Base-by-base conservation (phyloP, 2,329 filamentous ascomycete species). In the Tolypocladium sp. region DNA sequence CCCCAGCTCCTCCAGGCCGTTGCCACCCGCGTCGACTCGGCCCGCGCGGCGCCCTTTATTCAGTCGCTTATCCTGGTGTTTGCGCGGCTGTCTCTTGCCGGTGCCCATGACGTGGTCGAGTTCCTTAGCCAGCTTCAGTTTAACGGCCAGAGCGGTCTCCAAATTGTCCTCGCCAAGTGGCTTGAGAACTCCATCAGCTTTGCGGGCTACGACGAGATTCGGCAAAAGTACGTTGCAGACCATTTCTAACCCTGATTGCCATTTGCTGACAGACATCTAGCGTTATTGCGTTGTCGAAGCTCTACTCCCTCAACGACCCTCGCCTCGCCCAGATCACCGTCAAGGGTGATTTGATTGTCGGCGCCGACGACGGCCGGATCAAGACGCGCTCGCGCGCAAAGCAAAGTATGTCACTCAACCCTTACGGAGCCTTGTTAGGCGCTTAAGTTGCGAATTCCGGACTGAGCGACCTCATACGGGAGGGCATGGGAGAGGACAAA, bases 61-160 rank as follows among this genome's bases (percentile, higher is more conserved):
- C 94, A 99, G 75, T 96, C 91, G 58, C 78, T 99, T 56, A 97
- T 96, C 58, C 81, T 97, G 7, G 94, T 99, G 1, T 99, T 99
- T 73, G 94, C 93, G 2, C 86, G 93, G 52, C 80, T 99, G 10
- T 93, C 92, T 12, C 81, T 97, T 17, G 85, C 89, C 56, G 92
- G 91, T 55, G 89, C 93, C 12, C 85, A 86, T 30, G 94, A 97
- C 67, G 92, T 99, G 2, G 88, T 97, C 17, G 88, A 94, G 58
- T 99, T 99, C 76, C 80, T 99, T 38, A 88, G 88, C 61, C 87
- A 91, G 68, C 88, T 96, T 62, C 83, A 91, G 65, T 89, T 97
- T 64, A 84, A 85, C 55, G 87, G 87, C 22, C 81, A 89, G 69
- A 95, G 82, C 68, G 94, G 92, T n/a, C 77, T 99, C 9, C 85